phyloP scores from a whole-genome alignment of 768 basidiomycete genomes.

The Lanmaoa pseudosensibilis region DNA sequence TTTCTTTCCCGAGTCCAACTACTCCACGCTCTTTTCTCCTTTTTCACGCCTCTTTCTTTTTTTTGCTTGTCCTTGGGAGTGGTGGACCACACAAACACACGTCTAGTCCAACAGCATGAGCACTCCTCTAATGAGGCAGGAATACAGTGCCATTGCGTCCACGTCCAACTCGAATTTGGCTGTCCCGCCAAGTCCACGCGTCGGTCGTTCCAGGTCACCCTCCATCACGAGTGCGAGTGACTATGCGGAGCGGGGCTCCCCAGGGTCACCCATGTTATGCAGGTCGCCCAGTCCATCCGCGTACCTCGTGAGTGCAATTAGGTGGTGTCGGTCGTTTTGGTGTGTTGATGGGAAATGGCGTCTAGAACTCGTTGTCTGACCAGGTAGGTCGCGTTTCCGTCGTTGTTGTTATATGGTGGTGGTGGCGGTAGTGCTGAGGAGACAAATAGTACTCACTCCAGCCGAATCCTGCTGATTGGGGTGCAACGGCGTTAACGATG shows the following conservation, averaged over 20 bases:
- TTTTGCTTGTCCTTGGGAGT: neutral
- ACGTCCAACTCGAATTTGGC: slow-evolving; percentile 23
- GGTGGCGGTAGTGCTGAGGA: neutral
- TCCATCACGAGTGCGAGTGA: slow-evolving; percentile 21
- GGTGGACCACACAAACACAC: neutral
- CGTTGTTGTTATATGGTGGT: neutral
- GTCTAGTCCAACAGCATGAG: slow-evolving; percentile 22
- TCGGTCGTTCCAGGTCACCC: slow-evolving; percentile 17
- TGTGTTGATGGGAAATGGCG: neutral
- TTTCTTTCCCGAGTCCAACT: slow-evolving; percentile 16
- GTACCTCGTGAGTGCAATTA: slow-evolving; percentile 22
- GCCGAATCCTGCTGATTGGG: slow-evolving; percentile 49
- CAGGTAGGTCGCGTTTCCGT: slow-evolving; percentile 13
- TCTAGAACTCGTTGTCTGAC: slow-evolving; percentile 31
- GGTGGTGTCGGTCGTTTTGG: neutral
- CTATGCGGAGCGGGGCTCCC: slow-evolving; percentile 16
- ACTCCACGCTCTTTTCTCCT: slow-evolving; percentile 8
- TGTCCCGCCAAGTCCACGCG: slow-evolving; percentile 16
- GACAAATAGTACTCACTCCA: slow-evolving; percentile 38
- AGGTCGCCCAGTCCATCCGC: slow-evolving; percentile 31
- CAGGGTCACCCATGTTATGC: slow-evolving; percentile 6
- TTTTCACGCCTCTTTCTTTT: neutral
- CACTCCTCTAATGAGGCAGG: slow-evolving; percentile 26
- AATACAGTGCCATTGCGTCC: slow-evolving; percentile 29
- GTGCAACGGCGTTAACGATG: slow-evolving; percentile 44